These are phyloP conservation scores for Dactylellina haptotyla DNA, from an alignment of 2,329 filamentous ascomycete genomes.

Conservation along the genomic window DNA sequence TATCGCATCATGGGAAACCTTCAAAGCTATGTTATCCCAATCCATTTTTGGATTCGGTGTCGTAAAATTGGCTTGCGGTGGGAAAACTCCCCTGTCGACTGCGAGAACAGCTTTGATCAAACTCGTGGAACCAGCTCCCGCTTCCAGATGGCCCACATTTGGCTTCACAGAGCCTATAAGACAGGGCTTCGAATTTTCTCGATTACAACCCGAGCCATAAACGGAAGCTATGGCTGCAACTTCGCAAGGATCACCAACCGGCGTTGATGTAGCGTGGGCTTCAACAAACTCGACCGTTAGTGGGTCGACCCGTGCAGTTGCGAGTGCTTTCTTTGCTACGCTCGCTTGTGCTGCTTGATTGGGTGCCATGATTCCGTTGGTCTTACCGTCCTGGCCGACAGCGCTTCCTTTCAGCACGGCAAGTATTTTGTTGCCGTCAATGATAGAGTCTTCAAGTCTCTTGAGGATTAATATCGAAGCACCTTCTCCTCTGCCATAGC, in stretches of 20 bases:
- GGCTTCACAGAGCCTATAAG: slow-evolving; percentile 65
- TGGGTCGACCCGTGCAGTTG: slow-evolving; percentile 23
- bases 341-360: slow-evolving; percentile 60
- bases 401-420: slow-evolving; percentile 60
- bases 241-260: slow-evolving; percentile 69
- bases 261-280: slow-evolving; percentile 69
- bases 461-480: slow-evolving; percentile 58
- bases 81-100: slow-evolving; percentile 62
- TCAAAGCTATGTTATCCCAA: background rate
- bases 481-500: slow-evolving; percentile 61
- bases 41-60: background rate
- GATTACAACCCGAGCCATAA: slow-evolving; percentile 57
- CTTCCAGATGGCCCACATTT: slow-evolving; percentile 68
- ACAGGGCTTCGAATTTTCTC: slow-evolving; percentile 48
- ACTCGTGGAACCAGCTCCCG: slow-evolving; percentile 66
- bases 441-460: slow-evolving; percentile 56
- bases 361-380: slow-evolving; percentile 61
- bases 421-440: slow-evolving; percentile 60
- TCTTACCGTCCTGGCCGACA: slow-evolving; percentile 57
- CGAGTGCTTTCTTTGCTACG: slow-evolving; percentile 61
- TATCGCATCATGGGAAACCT: background rate
- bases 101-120: slow-evolving; percentile 68
- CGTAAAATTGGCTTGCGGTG: background rate
- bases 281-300: slow-evolving; percentile 61
- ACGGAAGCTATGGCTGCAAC: slow-evolving; percentile 65